Base-by-base conservation (phyloP, 2,329 filamentous ascomycete genomes). In the Aspergillus luchuensis region DNA sequence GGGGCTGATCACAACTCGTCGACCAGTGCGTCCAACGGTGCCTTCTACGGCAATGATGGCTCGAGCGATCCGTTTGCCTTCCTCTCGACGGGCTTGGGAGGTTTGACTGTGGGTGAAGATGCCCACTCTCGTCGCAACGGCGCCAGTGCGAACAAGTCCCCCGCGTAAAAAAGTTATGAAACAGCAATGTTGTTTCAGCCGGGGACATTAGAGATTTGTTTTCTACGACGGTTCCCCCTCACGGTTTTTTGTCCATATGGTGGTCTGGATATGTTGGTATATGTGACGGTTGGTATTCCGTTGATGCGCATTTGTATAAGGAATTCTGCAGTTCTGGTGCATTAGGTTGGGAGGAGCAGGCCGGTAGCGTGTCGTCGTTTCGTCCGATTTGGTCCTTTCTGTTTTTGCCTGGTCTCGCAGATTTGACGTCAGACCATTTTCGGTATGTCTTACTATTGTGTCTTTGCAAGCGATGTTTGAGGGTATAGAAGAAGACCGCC, bases 1-100 rank as follows among this genome's bases (percentile, higher is more conserved):
- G 91, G 91, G 43, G 92, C 91, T 41, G 89, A 89, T 69, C 94
- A 95, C 68, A 91, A 91, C 58, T 88, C 89, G 15, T 91, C 90
- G 48, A 89, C 89, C 62, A 91, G 90, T 43, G 87, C 89, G 36
- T 88, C 89, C 45, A 91, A 91, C 79, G 90, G 89, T 71, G 87
- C 87, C 72, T 91, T 89, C 71, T 89, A 89, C 73, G 74, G 75
- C 54, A 77, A 76, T 56, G 82, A 86, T 48, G 79, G 79, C n/a
- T 76, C 80, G 41, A 80, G 78, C 58, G 87, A 89, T 69, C 86
- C 86, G 6, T 88, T 89, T 76, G 85, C 85, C 21, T 89, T 89
- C 79, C 80, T 89, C 60, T 86, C 84, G 28, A 79, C 81, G 21
- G 85, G 85, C 38, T 81, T 89, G 61, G 84, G 85, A 59, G 81